Percentiles rank a stretch among this genome's conserved stretches.
Conservation (phyloP, 495 filamentous ascomycete species). For the Penicillium fimorum region DNA sequence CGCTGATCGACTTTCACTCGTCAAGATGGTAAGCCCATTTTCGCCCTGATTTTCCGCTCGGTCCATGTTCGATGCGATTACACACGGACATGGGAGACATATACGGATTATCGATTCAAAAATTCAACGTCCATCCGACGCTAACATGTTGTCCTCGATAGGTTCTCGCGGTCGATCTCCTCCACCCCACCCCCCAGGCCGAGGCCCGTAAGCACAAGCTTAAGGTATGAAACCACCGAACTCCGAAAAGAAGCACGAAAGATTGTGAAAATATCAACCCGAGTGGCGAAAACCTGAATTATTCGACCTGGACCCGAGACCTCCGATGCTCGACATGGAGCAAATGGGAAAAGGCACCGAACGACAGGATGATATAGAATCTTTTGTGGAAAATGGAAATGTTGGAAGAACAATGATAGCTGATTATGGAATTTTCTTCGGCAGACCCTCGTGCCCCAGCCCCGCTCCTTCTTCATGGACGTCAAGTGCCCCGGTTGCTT, state of each 20-base stretch:
- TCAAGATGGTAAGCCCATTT: conserved; percentile 48
- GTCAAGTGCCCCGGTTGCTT: conserved; percentile 99
- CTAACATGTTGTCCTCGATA: conserved; percentile 43
- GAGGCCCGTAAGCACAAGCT: conserved; percentile 99
- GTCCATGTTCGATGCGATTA: conserved; percentile 5
- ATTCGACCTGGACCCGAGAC: conserved; percentile 5
- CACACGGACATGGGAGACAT: neutral
- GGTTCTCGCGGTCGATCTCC: conserved; percentile 99
- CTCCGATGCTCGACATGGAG: conserved; percentile 9
- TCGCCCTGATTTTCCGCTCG: conserved; percentile 14
- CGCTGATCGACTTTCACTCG: conserved; percentile 50
- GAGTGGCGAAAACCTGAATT: neutral
- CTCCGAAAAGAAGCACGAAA: conserved; percentile 12
- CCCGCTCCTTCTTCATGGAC: conserved; percentile 99
- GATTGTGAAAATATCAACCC: conserved; percentile 8
- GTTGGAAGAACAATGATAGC: conserved; percentile 15
- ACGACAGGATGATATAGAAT: neutral
- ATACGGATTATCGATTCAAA: neutral
- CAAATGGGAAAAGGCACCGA: conserved; percentile 8
- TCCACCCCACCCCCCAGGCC: conserved; percentile 92
- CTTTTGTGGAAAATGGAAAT: neutral
- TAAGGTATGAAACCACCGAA: conserved; percentile 66
- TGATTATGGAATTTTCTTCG: conserved; percentile 12
- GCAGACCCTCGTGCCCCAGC: conserved; percentile 88
- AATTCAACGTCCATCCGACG: conserved; percentile 1